These are phyloP conservation scores for Castanospermum australe DNA, from an alignment of 306 rosid species.

Conservation along the genomic window DNA sequence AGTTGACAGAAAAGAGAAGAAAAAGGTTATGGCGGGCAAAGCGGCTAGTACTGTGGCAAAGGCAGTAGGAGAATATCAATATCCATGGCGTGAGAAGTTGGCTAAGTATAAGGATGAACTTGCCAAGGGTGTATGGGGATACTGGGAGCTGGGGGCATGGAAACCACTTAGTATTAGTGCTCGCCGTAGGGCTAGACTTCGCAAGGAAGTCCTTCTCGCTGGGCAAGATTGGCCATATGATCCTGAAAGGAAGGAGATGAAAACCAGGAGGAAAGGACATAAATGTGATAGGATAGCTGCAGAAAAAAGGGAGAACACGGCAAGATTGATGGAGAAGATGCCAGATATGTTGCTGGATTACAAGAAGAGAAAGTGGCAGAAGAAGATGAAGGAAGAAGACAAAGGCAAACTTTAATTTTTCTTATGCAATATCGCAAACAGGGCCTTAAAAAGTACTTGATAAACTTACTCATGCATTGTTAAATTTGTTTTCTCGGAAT, in stretches of 20 bases:
- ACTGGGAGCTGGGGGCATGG: conserved; percentile 94
- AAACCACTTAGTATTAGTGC: conserved; percentile 75
- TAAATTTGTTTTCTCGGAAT: not conserved
- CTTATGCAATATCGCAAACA: not conserved
- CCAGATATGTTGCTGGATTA: conserved; percentile 68
- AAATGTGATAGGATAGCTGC: conserved; percentile 76
- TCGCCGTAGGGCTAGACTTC: conserved; percentile 65
- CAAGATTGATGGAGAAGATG: conserved; percentile 84
- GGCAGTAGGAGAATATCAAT: conserved; percentile 64
- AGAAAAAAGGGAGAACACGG: conserved; percentile 78
- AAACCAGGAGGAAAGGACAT: conserved; percentile 86
- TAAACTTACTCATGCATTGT: conserved; percentile 3
- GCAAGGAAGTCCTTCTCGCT: conserved; percentile 76
- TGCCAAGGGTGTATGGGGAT: conserved; percentile 86
- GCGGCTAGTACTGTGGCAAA: conserved; percentile 51
- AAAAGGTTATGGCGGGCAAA: conserved; percentile 61
- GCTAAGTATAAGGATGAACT: conserved; percentile 61
- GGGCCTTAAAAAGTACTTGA: not conserved
- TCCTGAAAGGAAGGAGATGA: conserved; percentile 81
- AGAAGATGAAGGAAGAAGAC: conserved; percentile 97
- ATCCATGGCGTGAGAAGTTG: conserved; percentile 79
- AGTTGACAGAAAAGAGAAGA: conserved; percentile 6
- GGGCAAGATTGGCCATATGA: conserved; percentile 84
- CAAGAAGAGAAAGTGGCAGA: conserved; percentile 90
- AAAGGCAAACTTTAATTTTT: conserved; percentile 47